Evolutionary conservation across 495 filamentous ascomycete genomes (phyloP).

Genomic region (Aspergillus carlsbadensis): DNA sequence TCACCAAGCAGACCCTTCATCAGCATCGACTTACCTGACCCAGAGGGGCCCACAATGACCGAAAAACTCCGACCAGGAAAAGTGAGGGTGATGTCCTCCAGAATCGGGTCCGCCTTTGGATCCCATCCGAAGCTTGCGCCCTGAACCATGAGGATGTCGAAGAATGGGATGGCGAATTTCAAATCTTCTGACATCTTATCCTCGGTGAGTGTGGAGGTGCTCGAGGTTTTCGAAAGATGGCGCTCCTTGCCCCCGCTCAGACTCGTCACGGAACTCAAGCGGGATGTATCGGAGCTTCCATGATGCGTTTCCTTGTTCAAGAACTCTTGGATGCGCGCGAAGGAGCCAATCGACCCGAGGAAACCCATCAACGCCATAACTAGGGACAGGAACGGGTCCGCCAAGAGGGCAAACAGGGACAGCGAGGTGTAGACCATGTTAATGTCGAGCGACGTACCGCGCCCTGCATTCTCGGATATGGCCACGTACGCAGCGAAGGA

Average conservation of each 20-base stretch:
- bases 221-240: slow-evolving; percentile 20
- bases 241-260: background rate
- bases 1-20: slow-evolving; percentile 59
- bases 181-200: background rate
- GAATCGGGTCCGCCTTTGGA: slow-evolving; percentile 37
- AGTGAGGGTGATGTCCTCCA: slow-evolving; percentile 40
- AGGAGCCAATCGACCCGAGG: slow-evolving; percentile 53
- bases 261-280: background rate
- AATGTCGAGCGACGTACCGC: slow-evolving; percentile 46
- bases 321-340: slow-evolving; percentile 59
- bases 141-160: slow-evolving; percentile 36
- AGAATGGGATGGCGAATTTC: slow-evolving; percentile 16
- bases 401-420: slow-evolving; percentile 58
- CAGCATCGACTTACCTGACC: slow-evolving; percentile 60
- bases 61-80: slow-evolving; percentile 44
- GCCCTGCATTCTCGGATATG: slow-evolving; percentile 47
- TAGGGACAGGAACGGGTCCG: slow-evolving; percentile 51
- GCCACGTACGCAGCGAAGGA: slow-evolving; percentile 51
- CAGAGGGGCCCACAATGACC: slow-evolving; percentile 58
- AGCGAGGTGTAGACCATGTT: slow-evolving; percentile 57
- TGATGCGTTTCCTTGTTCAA: slow-evolving; percentile 43
- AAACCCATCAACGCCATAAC: slow-evolving; percentile 56
- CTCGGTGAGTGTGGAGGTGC: slow-evolving; percentile 24
- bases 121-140: slow-evolving; percentile 54
- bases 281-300: slow-evolving; percentile 26